Evolutionary conservation across 306 rosid genomes (phyloP), one percentile per base, ranked within the genome.

Genomic region (Inga leiocalycina): DNA sequence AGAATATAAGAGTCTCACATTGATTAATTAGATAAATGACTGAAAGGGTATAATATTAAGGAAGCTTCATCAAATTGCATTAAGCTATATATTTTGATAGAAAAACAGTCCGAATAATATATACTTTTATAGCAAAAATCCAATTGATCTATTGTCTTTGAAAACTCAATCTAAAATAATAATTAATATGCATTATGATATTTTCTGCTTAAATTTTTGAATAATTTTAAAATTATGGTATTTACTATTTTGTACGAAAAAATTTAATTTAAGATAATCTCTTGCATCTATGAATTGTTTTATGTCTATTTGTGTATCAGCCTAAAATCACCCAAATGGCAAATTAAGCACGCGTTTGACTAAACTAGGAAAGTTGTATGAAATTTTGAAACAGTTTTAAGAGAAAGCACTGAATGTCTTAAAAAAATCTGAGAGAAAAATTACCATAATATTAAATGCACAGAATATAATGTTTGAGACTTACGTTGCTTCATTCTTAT

Each of bases 291-390:
- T 59, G 9, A 22, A 22, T 2, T 24, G 4, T 11, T 22, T 61
- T 49, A 57, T n/a, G 66, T 86, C 68, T 76, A 59, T 75, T 44
- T 81, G 91, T 79, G 87, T 91, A 86, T 79, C 82, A 87, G 79
- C 87, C 66, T 16, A 71, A 84, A 82, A 85, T 13, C 8, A 54
- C 27, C 15, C 67, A 61, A 2, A 61, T 10, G 67, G 34, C 6
- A 61, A 11, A 61, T 54, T 24, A 61, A 54, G 2, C 19, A 54
- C 10, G 67, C 24, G 6, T 22, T 22, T 10, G 64, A n/a, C 30
- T 9, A 57, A 57, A 20, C 64, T 20, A 8, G 30, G 11, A n/a
- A 20, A 57, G 15, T 10, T 24, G 24, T 11, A 10, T 10, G 35
- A 61, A 8, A 22, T 61, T 61, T 22, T 11, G 16, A 24, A 22